These are phyloP conservation scores for Strobilomyces confusus DNA, from an alignment of 768 basidiomycete genomes.

Conservation along the genomic window DNA sequence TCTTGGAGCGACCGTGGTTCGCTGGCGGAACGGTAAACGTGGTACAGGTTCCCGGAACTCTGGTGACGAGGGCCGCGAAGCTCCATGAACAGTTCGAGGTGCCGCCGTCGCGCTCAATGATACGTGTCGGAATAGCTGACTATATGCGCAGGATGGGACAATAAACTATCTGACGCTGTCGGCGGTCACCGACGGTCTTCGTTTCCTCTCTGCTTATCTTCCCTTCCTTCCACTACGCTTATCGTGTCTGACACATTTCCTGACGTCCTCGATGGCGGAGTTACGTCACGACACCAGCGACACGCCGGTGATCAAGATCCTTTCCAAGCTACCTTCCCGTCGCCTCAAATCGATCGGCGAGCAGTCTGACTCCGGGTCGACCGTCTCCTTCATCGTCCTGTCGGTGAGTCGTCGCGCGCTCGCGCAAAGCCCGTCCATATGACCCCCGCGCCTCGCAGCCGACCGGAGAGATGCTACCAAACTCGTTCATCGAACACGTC, in stretches of 20 bases:
- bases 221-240: conserved; percentile 77
- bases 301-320: conserved; percentile 60
- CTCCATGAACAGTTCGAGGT: conserved; percentile 80
- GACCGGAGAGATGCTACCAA: conserved; percentile 60
- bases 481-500: conserved; percentile 69
- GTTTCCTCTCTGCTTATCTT: conserved; percentile 72
- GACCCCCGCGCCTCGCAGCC: conserved; percentile 39
- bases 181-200: conserved; percentile 75
- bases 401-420: conserved; percentile 42
- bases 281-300: conserved; percentile 61
- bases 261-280: conserved; percentile 50
- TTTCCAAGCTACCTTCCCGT: conserved; percentile 57
- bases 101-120: conserved; percentile 3
- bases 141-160: conserved; percentile 64
- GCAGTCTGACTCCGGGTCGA: conserved; percentile 61
- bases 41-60: conserved; percentile 74
- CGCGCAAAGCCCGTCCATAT: conserved; percentile 2
- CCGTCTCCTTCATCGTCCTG: conserved; percentile 59
- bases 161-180: conserved; percentile 77
- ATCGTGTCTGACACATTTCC: conserved; percentile 61
- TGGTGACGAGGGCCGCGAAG: conserved; percentile 57
- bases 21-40: conserved; percentile 80
- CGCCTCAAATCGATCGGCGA: conserved; percentile 57
- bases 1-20: conserved; percentile 75
- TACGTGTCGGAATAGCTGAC: conserved; percentile 2